Conservation (phyloP, 164 flowering plant species). For the Dillenia turbinata region DNA sequence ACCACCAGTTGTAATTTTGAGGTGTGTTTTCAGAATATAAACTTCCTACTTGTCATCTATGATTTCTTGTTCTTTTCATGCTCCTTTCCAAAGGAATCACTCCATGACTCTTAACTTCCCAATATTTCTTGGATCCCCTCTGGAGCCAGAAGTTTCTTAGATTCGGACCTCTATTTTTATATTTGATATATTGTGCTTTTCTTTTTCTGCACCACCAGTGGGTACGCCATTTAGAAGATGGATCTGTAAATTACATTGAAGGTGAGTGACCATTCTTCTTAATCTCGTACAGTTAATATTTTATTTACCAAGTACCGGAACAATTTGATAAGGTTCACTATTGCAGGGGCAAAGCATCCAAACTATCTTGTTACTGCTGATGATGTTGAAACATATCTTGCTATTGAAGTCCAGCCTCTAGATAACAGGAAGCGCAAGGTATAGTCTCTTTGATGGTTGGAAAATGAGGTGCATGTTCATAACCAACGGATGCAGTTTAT, state of each 20-base stretch:
- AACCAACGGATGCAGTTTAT: neutral
- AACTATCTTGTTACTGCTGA: constrained; percentile 89
- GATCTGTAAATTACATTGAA: constrained; percentile 83
- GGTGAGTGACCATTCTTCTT: constrained; percentile 33
- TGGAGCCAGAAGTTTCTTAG: too few species aligned
- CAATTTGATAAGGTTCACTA: neutral
- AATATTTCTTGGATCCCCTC: neutral
- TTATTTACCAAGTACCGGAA: too few species aligned
- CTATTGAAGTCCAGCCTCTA: constrained; percentile 94
- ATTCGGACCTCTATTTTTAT: too few species aligned
- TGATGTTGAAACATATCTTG: constrained; percentile 86
- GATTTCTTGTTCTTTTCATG: neutral
- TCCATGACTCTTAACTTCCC: too few species aligned
- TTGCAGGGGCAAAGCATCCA: constrained; percentile 94
- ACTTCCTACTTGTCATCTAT: neutral
- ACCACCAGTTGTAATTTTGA: constrained; percentile 96
- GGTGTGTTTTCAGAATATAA: constrained; percentile 31
- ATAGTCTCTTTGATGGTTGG: constrained; percentile 1
- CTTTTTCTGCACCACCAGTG: constrained; percentile 46
- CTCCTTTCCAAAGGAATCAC: too few species aligned
- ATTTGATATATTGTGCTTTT: too few species aligned
- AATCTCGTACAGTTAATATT: too few species aligned
- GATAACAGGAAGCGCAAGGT: constrained; percentile 97
- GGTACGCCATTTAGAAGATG: constrained; percentile 93
- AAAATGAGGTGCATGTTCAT: neutral